Conservation (phyloP, 106 monocot species). For the Phalaenopsis aphrodite region DNA sequence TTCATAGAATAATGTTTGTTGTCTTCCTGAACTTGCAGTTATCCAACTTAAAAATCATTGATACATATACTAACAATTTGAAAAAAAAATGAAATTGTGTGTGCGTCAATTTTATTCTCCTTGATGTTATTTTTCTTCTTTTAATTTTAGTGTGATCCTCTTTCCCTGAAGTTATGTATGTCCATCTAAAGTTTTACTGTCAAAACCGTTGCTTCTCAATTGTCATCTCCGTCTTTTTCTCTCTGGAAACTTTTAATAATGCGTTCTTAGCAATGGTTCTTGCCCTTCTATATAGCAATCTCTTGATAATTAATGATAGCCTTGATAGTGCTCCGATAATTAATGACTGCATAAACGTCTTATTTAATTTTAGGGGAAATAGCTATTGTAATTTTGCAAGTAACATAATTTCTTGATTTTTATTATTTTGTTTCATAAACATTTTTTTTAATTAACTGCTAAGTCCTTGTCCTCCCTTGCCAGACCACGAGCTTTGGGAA, state of each 20-base stretch:
- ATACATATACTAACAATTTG: too few relatives aligned
- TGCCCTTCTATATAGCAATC: not conserved
- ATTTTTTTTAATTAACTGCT: not conserved
- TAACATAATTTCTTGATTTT: not conserved
- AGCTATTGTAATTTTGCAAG: not conserved
- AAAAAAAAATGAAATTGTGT: too few relatives aligned
- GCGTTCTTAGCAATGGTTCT: not conserved
- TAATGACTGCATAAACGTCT: not conserved
- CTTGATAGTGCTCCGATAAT: not conserved
- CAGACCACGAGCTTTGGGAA: conserved; percentile 75
- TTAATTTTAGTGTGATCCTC: too few relatives aligned
- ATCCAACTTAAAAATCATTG: too few relatives aligned
- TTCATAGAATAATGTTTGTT: too few relatives aligned
- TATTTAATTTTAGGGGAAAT: not conserved
- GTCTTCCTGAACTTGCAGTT: too few relatives aligned
- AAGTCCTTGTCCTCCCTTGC: not conserved
- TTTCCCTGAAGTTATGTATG: not conserved
- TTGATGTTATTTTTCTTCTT: too few relatives aligned
- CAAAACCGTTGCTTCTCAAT: not conserved
- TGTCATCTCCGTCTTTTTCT: not conserved
- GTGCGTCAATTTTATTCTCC: too few relatives aligned
- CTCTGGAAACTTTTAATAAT: not conserved
- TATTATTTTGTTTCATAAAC: not conserved
- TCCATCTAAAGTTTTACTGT: not conserved
- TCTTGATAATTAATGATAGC: not conserved